A percentile compares a stretch with the other conserved stretches of the same genome.
phyloP scores from a whole-genome alignment of 2,329 filamentous ascomycete species.

The Sclerotinia borealis region DNA sequence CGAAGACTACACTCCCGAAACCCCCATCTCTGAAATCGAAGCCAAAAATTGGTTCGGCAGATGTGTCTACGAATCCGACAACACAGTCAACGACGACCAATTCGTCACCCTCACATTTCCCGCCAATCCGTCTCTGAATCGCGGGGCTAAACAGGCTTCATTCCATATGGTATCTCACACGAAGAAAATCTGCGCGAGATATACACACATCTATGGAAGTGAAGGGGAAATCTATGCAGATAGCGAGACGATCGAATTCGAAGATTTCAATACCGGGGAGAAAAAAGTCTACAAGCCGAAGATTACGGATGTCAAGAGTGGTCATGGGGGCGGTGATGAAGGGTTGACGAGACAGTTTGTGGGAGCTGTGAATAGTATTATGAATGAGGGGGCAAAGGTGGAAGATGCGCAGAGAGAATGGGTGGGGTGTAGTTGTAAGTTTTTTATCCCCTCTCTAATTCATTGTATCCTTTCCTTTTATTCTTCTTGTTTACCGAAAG shows the following conservation, averaged over 20 bases:
- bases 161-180: constrained; percentile 96
- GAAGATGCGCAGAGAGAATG: constrained; percentile 66
- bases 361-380: constrained; percentile 71
- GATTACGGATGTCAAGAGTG: constrained; percentile 44
- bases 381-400: constrained; percentile 61
- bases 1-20: constrained; percentile 49
- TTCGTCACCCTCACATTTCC: constrained; percentile 77
- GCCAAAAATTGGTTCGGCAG: constrained; percentile 75
- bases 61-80: constrained; percentile 92
- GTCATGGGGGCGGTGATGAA: constrained; percentile 73
- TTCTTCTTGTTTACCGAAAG: neutral
- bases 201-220: constrained; percentile 80
- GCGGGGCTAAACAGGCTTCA: constrained; percentile 71
- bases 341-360: constrained; percentile 80
- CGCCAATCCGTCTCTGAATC: constrained; percentile 21
- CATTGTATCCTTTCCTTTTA: neutral
- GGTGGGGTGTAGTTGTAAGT: constrained; percentile 61
- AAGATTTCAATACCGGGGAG: constrained; percentile 58
- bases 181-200: constrained; percentile 76
- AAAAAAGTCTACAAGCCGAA: constrained; percentile 52
- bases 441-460: neutral
- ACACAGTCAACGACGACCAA: constrained; percentile 91
- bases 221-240: constrained; percentile 84
- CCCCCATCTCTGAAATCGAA: constrained; percentile 42
- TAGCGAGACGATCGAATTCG: constrained; percentile 66